A percentile compares a stretch with the other conserved stretches of the same genome.
Conservation (phyloP, 2,329 filamentous ascomycete genomes). For the Cladosporium sp. region DNA sequence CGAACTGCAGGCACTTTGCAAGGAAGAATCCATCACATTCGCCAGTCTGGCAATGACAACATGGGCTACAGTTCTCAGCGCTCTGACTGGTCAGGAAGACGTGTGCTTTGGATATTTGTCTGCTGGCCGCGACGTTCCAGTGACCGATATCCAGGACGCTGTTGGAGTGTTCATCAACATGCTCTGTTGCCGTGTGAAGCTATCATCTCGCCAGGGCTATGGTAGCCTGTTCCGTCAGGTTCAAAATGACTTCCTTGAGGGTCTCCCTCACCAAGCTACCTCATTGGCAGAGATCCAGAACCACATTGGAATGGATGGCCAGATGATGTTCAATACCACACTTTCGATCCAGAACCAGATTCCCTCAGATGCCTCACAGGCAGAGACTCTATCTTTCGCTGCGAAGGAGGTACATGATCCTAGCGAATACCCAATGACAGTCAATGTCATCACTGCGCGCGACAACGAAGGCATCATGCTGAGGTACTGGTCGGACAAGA, state of each 20-base stretch:
- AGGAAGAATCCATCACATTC: constrained; percentile 5
- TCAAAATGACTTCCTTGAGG: constrained; percentile 17
- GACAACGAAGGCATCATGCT: constrained; percentile 17
- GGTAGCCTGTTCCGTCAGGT: constrained; percentile 16
- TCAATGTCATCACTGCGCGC: constrained; percentile 13
- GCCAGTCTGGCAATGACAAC: constrained; percentile 11
- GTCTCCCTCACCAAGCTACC: constrained; percentile 21
- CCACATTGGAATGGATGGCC: constrained; percentile 62
- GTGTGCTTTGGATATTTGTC: constrained; percentile 41
- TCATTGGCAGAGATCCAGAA: constrained; percentile 63
- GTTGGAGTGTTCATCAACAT: constrained; percentile 21
- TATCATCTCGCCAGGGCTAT: constrained; percentile 14
- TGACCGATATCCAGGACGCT: constrained; percentile 18
- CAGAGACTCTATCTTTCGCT: constrained; percentile 11
- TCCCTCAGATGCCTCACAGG: constrained; percentile 1
- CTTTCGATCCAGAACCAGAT: constrained; percentile 49
- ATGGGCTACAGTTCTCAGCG: constrained; percentile 15
- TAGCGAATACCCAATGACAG: constrained; percentile 18
- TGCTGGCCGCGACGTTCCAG: constrained; percentile 34
- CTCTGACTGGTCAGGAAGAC: constrained; percentile 25
- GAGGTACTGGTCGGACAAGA: constrained; percentile 18
- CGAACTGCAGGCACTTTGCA: constrained; percentile 13
- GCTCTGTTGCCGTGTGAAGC: constrained; percentile 19
- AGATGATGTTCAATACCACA: constrained; percentile 20
- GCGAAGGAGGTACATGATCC: constrained; percentile 15